Percentiles rank a stretch among this genome's conserved stretches.
These are phyloP conservation scores for Ogataea polymorpha DNA, from an alignment of 805 yeast genomes.

Conservation along the genomic window DNA sequence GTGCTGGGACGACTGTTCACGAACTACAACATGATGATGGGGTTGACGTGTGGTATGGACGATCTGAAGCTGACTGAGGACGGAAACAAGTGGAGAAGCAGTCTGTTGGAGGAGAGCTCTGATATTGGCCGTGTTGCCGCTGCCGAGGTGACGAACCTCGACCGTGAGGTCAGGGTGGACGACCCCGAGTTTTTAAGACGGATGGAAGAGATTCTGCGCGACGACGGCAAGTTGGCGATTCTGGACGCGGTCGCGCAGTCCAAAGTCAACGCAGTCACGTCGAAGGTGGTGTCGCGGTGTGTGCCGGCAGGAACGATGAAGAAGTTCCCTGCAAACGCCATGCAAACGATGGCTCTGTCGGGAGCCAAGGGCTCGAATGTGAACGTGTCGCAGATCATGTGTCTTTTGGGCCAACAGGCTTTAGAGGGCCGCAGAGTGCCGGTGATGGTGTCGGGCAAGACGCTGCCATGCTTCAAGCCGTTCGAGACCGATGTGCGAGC, in stretches of 20 bases:
- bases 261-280: slow-evolving; percentile 86
- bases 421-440: slow-evolving; percentile 99
- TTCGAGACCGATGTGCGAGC: slow-evolving; percentile 97
- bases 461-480: slow-evolving; percentile 94
- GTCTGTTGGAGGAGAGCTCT: slow-evolving; percentile 70
- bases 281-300: slow-evolving; percentile 92
- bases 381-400: slow-evolving; percentile 98
- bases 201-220: slow-evolving; percentile 91
- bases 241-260: slow-evolving; percentile 94
- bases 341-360: slow-evolving; percentile 98
- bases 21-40: slow-evolving; percentile 85
- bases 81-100: slow-evolving; percentile 87
- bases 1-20: slow-evolving; percentile 96
- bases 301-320: slow-evolving; percentile 97
- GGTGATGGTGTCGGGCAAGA: slow-evolving; percentile 97
- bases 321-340: slow-evolving; percentile 89
- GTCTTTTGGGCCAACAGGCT: slow-evolving; percentile 98
- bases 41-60: slow-evolving; percentile 99
- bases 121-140: slow-evolving; percentile 93
- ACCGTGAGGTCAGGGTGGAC: slow-evolving; percentile 39
- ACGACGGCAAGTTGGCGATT: slow-evolving; percentile 86
- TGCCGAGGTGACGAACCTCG: slow-evolving; percentile 86
- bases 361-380: slow-evolving; percentile 99
- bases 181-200: slow-evolving; percentile 82
- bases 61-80: slow-evolving; percentile 88